Percentiles rank a stretch among this genome's conserved stretches.
Conservation (phyloP, 2,329 filamentous ascomycete species). For the Graphilbum fragrans region DNA sequence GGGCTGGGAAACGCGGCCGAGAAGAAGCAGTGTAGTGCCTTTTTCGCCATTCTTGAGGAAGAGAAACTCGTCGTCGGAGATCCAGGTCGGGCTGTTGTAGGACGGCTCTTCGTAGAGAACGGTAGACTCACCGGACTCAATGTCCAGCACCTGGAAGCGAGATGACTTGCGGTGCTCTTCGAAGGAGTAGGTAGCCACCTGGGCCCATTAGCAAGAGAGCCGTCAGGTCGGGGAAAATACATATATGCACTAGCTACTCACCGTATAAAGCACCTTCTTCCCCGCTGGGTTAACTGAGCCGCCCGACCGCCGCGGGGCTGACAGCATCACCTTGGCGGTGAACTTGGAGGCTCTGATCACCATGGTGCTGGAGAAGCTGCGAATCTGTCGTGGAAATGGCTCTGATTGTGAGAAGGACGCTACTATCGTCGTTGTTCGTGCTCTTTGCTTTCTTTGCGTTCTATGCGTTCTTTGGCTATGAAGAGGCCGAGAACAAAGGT, state of each 20-base stretch:
- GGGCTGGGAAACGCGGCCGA: slow-evolving; percentile 23
- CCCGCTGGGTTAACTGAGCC: slow-evolving; percentile 59
- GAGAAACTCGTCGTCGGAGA: slow-evolving; percentile 52
- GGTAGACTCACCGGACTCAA: slow-evolving; percentile 52
- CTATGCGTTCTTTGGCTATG: no score
- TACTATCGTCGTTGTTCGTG: no score
- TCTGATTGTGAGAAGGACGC: background rate
- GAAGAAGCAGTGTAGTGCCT: slow-evolving; percentile 32
- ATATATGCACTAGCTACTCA: slow-evolving; percentile 21
- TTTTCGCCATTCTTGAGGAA: slow-evolving; percentile 39
- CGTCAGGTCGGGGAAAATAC: background rate
- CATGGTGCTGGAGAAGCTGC: slow-evolving; percentile 32
- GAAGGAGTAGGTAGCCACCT: slow-evolving; percentile 70
- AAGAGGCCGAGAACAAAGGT: no score
- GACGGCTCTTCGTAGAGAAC: slow-evolving; percentile 52
- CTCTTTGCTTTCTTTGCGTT: no score
- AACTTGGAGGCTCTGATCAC: slow-evolving; percentile 59
- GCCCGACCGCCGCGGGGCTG: slow-evolving; percentile 59
- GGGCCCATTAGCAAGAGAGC: slow-evolving; percentile 2
- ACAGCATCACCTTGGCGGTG: slow-evolving; percentile 65
- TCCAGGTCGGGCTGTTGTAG: slow-evolving; percentile 64
- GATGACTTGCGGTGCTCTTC: slow-evolving; percentile 54
- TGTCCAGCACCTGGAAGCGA: slow-evolving; percentile 59
- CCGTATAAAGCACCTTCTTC: slow-evolving; percentile 52
- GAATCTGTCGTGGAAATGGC: background rate